Evolutionary conservation across 106 monocot species (phyloP), one percentile per base, ranked within the genome.

Genomic region (Dendrobium huoshanense): DNA sequence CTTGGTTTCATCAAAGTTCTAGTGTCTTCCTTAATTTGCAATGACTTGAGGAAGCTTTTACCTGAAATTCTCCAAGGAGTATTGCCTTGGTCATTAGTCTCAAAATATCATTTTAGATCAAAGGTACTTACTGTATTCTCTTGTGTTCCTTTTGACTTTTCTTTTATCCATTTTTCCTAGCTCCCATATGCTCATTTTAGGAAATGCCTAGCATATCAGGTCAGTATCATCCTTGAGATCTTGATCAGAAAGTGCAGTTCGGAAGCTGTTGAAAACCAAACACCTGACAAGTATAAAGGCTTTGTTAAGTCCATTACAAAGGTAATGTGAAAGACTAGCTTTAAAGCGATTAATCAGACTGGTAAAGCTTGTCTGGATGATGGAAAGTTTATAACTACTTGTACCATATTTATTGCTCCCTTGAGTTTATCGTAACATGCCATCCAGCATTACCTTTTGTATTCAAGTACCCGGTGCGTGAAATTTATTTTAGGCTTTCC

Each of bases 1-100:
- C 84, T 99, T 81, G 98, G 98, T 75, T 94, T 99, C 58, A 74
- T 95, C 22, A 99, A 99, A 86, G 98, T 99, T 5, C 81, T 99
- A 49, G 95, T 84, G 11, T 89, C 91, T 6, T 86, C 91, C 41
- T 87, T 99, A 41, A 65, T 78, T 59, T 79, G 81, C 24, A 73
- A 84, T 49, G 89, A 90, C 58, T 76, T 99, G 77, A 80, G 42
- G 20, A 87, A 82, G 2, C 70, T 93, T 43, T 81, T 91, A 61
- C 84, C 88, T 81, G 93, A 91, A 65, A 87, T 99, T 83, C 65
- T 95, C 20, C 83, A 78, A 77, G 95, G 85, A 54, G 83, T 93
- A 77, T 89, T 93, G 42, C 93, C 98, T 41, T 99, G 92, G 98
- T 91, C 93, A 19, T 88, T 86, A 56, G 87, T 99, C 31, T 91